Percentiles rank a stretch among this genome's conserved stretches.
phyloP scores from a whole-genome alignment of 306 rosid species.

The Lathyrus oleraceus region DNA sequence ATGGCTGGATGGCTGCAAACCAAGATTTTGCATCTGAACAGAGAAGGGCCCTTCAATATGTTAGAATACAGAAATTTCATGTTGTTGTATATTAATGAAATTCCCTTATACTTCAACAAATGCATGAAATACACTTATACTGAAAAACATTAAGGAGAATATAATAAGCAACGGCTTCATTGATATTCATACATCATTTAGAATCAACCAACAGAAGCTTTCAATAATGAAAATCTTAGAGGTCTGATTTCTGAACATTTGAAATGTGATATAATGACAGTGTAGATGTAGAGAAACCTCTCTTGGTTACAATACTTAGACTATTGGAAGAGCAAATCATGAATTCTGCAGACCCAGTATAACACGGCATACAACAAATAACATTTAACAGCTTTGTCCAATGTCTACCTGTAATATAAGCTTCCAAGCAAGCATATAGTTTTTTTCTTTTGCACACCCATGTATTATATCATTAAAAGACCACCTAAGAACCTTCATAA shows the following conservation, averaged over 20 bases:
- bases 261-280: conserved; percentile 9
- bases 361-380: conserved; percentile 25
- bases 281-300: conserved; percentile 10
- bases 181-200: background rate
- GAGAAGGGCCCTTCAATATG: conserved; percentile 39
- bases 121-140: background rate
- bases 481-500: conserved; percentile 51
- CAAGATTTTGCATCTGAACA: conserved; percentile 76
- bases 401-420: conserved; percentile 64
- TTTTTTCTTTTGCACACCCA: conserved; percentile 50
- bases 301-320: conserved; percentile 7
- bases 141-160: background rate
- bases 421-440: conserved; percentile 58
- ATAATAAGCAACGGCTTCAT: conserved; percentile 11
- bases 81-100: conserved; percentile 26
- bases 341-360: conserved; percentile 4
- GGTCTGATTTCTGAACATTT: conserved; percentile 19
- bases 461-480: conserved; percentile 67
- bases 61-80: conserved; percentile 40
- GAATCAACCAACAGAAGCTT: conserved; percentile 23
- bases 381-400: conserved; percentile 20
- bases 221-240: conserved; percentile 28
- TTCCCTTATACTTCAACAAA: conserved; percentile 5
- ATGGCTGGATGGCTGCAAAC: conserved; percentile 64
- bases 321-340: background rate